phyloP scores from a whole-genome alignment of 2,329 filamentous ascomycete species.

The Claviceps africana region DNA sequence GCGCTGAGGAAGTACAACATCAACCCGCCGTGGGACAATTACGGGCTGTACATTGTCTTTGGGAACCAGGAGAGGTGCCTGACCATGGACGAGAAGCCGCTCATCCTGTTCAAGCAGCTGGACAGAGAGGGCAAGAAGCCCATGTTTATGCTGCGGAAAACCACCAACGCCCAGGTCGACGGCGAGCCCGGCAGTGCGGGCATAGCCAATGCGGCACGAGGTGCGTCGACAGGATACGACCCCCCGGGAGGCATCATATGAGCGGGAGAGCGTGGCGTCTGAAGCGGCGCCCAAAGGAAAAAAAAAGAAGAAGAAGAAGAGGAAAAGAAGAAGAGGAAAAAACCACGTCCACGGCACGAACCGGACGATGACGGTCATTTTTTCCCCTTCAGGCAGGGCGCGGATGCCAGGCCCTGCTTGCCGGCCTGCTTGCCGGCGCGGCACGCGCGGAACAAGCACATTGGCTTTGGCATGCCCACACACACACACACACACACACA shows the following conservation, averaged over 20 bases:
- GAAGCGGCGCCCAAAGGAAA: too few relatives aligned
- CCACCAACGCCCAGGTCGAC: conserved; percentile 38
- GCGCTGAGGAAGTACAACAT: conserved; percentile 98
- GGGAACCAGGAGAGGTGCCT: conserved; percentile 95
- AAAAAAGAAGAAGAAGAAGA: too few relatives aligned
- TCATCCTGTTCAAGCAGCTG: conserved; percentile 93
- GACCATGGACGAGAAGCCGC: conserved; percentile 78
- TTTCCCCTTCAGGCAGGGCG: too few relatives aligned
- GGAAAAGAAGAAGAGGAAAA: too few relatives aligned
- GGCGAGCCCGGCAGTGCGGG: conserved; percentile 41
- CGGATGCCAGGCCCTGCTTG: too few relatives aligned
- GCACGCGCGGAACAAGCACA: too few relatives aligned
- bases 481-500: background rate
- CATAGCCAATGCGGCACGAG: conserved; percentile 30
- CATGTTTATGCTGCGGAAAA: conserved; percentile 92
- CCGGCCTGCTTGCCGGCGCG: background rate
- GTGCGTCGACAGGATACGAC: conserved; percentile 35
- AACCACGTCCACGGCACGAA: too few relatives aligned
- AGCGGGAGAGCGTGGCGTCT: conserved; percentile 4
- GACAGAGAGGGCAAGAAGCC: conserved; percentile 96
- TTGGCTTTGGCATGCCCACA: too few relatives aligned
- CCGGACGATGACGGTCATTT: too few relatives aligned
- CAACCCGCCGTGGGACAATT: conserved; percentile 93
- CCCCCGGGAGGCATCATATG: conserved; percentile 48
- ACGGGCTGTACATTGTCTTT: conserved; percentile 95